phyloP scores from a whole-genome alignment of 2,329 filamentous ascomycete species.

The Emericellopsis atlantica region DNA sequence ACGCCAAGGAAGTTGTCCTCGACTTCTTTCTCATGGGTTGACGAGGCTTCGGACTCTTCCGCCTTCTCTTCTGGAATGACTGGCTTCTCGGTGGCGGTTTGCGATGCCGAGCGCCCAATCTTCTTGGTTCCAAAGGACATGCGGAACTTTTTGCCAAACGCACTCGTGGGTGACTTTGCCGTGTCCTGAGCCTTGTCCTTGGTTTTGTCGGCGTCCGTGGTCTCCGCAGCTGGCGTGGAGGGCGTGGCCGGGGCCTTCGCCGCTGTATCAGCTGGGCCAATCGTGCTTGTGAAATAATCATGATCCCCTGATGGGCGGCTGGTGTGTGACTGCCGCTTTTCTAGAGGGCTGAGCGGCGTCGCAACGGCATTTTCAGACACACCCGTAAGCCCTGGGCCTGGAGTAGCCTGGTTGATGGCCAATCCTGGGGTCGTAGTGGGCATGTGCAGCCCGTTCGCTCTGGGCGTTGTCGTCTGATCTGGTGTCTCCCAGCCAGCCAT shows the following conservation, averaged over 20 bases:
- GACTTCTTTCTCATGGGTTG: constrained; percentile 56
- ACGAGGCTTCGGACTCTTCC: constrained; percentile 47
- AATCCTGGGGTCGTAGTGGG: constrained; percentile 62
- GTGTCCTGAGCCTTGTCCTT: constrained; percentile 32
- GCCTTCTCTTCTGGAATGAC: constrained; percentile 64
- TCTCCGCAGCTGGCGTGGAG: constrained; percentile 27
- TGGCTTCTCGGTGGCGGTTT: constrained; percentile 53
- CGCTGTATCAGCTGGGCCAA: constrained; percentile 32
- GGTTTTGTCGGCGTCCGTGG: constrained; percentile 36
- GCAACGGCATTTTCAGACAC: constrained; percentile 33
- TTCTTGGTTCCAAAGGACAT: constrained; percentile 81
- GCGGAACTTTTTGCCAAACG: constrained; percentile 80
- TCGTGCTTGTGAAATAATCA: constrained; percentile 53
- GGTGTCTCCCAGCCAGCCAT: constrained; percentile 22
- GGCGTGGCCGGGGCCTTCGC: constrained; percentile 34
- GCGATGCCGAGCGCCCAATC: constrained; percentile 54
- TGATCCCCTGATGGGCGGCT: constrained; percentile 51
- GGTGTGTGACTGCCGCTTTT: constrained; percentile 41
- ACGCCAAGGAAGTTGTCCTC: constrained; percentile 65
- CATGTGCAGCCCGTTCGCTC: constrained; percentile 49
- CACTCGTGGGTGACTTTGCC: constrained; percentile 42
- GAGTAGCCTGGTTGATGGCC: constrained; percentile 66
- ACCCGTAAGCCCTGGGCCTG: constrained; percentile 31
- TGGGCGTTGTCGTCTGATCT: constrained; percentile 44
- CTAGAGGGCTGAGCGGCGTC: constrained; percentile 30